These are phyloP conservation scores for Quercus mongolica DNA, from an alignment of 306 rosid genomes.

Conservation along the genomic window DNA sequence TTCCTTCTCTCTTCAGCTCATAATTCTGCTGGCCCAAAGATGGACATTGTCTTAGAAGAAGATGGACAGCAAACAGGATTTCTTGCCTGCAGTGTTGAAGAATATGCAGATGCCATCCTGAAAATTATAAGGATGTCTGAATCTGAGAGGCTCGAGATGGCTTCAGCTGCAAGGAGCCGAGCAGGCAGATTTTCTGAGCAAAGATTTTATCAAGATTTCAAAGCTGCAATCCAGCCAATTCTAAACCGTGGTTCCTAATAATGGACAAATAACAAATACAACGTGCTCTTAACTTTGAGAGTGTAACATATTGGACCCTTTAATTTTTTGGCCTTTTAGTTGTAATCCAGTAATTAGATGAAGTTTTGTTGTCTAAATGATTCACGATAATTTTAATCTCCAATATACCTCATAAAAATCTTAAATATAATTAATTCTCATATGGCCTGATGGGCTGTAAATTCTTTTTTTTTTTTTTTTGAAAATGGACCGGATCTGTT, in stretches of 20 bases:
- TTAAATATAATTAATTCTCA: too few relatives aligned
- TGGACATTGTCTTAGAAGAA: slow-evolving; percentile 89
- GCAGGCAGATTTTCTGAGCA: slow-evolving; percentile 85
- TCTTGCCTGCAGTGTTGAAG: slow-evolving; percentile 67
- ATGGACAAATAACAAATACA: slow-evolving; percentile 11
- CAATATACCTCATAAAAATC: background rate
- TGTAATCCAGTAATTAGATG: background rate
- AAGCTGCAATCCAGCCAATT: slow-evolving; percentile 60
- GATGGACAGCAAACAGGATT: slow-evolving; percentile 80
- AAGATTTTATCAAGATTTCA: slow-evolving; percentile 75
- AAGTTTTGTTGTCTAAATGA: background rate
- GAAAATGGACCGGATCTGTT: too few relatives aligned
- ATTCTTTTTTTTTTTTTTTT: too few relatives aligned
- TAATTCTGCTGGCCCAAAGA: slow-evolving; percentile 94
- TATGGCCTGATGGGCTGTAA: too few relatives aligned
- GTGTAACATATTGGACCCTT: background rate
- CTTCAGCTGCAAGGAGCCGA: slow-evolving; percentile 79
- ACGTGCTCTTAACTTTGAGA: background rate
- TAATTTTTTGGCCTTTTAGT: background rate
- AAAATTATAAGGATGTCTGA: slow-evolving; percentile 57
- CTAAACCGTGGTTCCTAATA: slow-evolving; percentile 32
- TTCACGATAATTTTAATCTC: background rate
- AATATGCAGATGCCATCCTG: slow-evolving; percentile 81
- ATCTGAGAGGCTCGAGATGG: slow-evolving; percentile 62
- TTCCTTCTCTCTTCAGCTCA: slow-evolving; percentile 58